These are phyloP conservation scores for Hawksworthiomyces lignivorus DNA, from an alignment of 2,329 filamentous ascomycete species.

Conservation along the genomic window DNA sequence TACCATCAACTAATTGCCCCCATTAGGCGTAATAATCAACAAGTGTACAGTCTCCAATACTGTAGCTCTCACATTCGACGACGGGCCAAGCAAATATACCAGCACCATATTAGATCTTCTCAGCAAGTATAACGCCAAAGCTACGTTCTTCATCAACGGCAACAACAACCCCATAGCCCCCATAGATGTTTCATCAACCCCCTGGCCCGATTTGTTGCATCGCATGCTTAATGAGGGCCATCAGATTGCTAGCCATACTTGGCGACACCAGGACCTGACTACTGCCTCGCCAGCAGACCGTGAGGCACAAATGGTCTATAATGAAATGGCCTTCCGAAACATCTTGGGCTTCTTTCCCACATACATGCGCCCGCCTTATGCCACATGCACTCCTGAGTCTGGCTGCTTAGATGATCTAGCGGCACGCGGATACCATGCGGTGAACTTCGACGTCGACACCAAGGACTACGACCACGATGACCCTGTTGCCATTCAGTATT, in stretches of 20 bases:
- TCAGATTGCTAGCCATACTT: slow-evolving; percentile 41
- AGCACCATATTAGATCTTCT: slow-evolving; percentile 53
- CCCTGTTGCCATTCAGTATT: slow-evolving; percentile 24
- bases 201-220: slow-evolving; percentile 37
- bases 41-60: slow-evolving; percentile 45
- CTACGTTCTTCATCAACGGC: slow-evolving; percentile 60
- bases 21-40: slow-evolving; percentile 32
- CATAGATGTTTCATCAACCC: slow-evolving; percentile 41
- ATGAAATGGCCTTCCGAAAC: slow-evolving; percentile 36
- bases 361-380: slow-evolving; percentile 32
- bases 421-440: slow-evolving; percentile 27
- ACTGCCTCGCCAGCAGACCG: slow-evolving; percentile 24
- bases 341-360: slow-evolving; percentile 38
- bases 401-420: slow-evolving; percentile 23
- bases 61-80: slow-evolving; percentile 61
- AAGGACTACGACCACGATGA: slow-evolving; percentile 25
- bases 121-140: slow-evolving; percentile 48
- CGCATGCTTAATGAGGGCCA: slow-evolving; percentile 36
- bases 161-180: slow-evolving; percentile 47
- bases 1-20: no score
- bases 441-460: slow-evolving; percentile 31
- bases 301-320: slow-evolving; percentile 32
- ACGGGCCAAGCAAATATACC: slow-evolving; percentile 57
- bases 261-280: slow-evolving; percentile 34
- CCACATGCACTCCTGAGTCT: slow-evolving; percentile 31